Conservation (phyloP, 257 asterid species). For the Nicotiana sylvestris region DNA sequence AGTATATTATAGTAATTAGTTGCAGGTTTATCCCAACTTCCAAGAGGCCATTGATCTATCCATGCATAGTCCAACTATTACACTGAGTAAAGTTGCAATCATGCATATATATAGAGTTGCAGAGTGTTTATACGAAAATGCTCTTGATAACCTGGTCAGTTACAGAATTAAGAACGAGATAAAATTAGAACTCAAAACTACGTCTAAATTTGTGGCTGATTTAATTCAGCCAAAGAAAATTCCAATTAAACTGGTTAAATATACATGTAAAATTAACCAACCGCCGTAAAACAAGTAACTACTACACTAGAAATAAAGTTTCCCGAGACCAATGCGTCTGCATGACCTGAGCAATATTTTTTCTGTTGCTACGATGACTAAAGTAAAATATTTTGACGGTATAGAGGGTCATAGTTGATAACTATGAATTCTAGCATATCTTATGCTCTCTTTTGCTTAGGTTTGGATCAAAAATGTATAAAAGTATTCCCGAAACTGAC, state of each 20-base stretch:
- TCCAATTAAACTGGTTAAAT: background rate
- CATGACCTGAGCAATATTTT: background rate
- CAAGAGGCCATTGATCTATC: slow-evolving; percentile 27
- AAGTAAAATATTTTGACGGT: slow-evolving; percentile 37
- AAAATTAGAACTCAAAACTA: background rate
- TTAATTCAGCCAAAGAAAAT: no score
- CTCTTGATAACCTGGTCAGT: slow-evolving; percentile 41
- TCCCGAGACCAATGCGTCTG: slow-evolving; percentile 35
- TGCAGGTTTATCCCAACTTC: slow-evolving; percentile 47
- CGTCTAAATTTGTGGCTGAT: background rate
- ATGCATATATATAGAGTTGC: slow-evolving; percentile 32
- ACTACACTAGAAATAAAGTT: slow-evolving; percentile 36
- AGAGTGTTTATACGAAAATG: slow-evolving; percentile 42
- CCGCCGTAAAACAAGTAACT: slow-evolving; percentile 39
- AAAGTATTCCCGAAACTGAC: no score
- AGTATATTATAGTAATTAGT: slow-evolving; percentile 52
- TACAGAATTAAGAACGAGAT: background rate
- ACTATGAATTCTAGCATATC: no score
- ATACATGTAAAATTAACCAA: slow-evolving; percentile 61
- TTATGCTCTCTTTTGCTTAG: no score
- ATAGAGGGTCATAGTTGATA: slow-evolving; percentile 24
- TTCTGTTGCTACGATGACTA: background rate
- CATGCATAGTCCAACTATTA: slow-evolving; percentile 37
- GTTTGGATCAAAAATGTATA: no score
- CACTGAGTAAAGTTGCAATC: slow-evolving; percentile 40